A percentile compares a stretch with the other conserved stretches of the same genome.
Conservation (phyloP, 805 yeast genomes). For the Myxozyma melibiosi region DNA sequence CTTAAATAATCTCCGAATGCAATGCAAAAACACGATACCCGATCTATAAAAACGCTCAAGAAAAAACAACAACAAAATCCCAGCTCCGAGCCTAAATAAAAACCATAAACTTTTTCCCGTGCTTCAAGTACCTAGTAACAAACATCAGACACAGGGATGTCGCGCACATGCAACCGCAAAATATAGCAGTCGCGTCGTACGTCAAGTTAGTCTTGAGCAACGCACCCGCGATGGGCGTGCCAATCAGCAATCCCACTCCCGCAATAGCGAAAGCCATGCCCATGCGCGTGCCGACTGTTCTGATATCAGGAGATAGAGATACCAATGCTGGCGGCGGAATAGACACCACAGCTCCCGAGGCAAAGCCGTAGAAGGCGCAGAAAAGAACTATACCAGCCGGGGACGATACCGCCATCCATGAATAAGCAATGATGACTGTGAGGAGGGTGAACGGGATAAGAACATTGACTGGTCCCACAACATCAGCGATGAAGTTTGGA, state of each 20-base stretch:
- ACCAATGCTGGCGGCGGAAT: slow-evolving; percentile 42
- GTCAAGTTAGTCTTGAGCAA: slow-evolving; percentile 35
- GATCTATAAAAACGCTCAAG: neutral
- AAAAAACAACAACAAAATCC: neutral
- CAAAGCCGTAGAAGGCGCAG: slow-evolving; percentile 40
- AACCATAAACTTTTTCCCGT: slow-evolving; percentile 1
- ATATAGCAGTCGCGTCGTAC: slow-evolving; percentile 16
- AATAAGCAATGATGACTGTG: slow-evolving; percentile 40
- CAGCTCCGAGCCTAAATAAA: neutral
- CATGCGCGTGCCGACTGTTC: slow-evolving; percentile 49
- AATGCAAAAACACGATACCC: neutral
- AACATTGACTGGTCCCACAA: slow-evolving; percentile 51
- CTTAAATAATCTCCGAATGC: neutral
- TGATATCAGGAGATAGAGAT: slow-evolving; percentile 34
- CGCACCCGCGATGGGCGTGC: slow-evolving; percentile 42
- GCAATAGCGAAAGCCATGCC: slow-evolving; percentile 61
- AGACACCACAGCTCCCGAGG: slow-evolving; percentile 42
- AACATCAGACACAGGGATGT: slow-evolving; percentile 8
- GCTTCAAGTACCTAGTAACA: slow-evolving; percentile 3
- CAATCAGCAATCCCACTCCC: slow-evolving; percentile 49
- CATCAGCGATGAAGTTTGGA: slow-evolving; percentile 54
- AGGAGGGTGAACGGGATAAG: slow-evolving; percentile 41
- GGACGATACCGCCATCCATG: slow-evolving; percentile 43
- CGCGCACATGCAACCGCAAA: slow-evolving; percentile 27
- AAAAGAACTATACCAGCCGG: slow-evolving; percentile 40